Evolutionary conservation across 495 filamentous ascomycete genomes (phyloP), one percentile per base, ranked within the genome.

Genomic region (Aspergillus asperescens): DNA sequence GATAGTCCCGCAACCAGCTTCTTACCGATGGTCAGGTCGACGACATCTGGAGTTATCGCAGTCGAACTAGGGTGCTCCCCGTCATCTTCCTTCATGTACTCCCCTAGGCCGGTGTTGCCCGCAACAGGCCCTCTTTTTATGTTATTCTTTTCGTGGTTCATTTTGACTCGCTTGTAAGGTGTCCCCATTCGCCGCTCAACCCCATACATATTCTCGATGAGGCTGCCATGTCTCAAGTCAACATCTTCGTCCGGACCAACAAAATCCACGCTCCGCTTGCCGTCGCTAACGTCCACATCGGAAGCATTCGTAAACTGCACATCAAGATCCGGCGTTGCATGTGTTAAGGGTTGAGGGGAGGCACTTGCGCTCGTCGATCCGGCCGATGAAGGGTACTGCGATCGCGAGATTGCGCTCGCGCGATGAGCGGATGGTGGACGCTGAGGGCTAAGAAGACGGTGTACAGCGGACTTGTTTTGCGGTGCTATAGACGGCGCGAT

Each of bases 131-230:
- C 39, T 1, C 66, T 63, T 5, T 68, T 69, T 46, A 77, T 77
- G 15, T 73, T 66, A 31, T 55, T 52, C 24, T 51, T 34, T 12
- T 50, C 46, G 2, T 67, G 58, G 7, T 77, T 73, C 16, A 75
- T 69, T 62, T 84, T 91, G 34, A 83, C 66, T 41, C 81, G 82
- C 65, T 90, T 93, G 48, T 78, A 72, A 0, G 86, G 82, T 8
- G 76, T 71, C 24, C 75, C 72, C 23, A 69, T 69, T 2, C 90
- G 84, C 12, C 82, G 70, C 49, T 83, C 77, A 15, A 92, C 84
- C 47, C 82, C 83, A 59, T 92, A 86, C 58, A 90, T 68, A 25
- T 79, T 73, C 62, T 92, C 88, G 52, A 93, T 76, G 15, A 78
- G 32, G 43, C 58, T 71, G 13, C 69, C 62, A 27, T 64, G 63